phyloP scores from a whole-genome alignment of 768 basidiomycete species.

The Leccinum boreale region DNA sequence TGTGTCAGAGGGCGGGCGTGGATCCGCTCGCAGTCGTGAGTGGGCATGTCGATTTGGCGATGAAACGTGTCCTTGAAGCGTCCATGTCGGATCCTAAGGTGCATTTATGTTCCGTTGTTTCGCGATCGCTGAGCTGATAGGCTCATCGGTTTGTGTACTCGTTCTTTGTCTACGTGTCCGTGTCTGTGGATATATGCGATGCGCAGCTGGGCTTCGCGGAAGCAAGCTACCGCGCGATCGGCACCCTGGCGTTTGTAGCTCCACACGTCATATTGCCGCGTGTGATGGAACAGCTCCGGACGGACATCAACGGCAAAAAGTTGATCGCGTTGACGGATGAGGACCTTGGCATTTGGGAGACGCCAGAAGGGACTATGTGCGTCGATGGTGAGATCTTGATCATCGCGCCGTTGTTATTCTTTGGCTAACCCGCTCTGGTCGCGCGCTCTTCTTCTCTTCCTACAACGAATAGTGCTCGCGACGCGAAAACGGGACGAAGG shows the following conservation, averaged over 20 bases:
- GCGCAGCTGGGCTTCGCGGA: conserved; percentile 49
- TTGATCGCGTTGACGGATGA: conserved; percentile 63
- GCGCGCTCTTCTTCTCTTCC: neutral
- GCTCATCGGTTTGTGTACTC: neutral
- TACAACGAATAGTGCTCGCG: conserved; percentile 51
- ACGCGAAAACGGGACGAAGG: conserved; percentile 50
- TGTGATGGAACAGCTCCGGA: conserved; percentile 61
- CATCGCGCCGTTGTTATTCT: neutral
- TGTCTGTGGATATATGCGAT: neutral
- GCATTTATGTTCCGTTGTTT: neutral
- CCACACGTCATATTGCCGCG: conserved; percentile 65
- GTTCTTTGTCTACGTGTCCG: too few relatives aligned
- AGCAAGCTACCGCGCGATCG: conserved; percentile 71
- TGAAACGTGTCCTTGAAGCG: conserved; percentile 49
- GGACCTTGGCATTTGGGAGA: conserved; percentile 83
- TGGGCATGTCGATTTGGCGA: conserved; percentile 45
- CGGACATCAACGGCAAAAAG: conserved; percentile 59
- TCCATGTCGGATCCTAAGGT: conserved; percentile 50
- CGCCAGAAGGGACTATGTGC: conserved; percentile 76
- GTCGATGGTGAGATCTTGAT: conserved; percentile 60
- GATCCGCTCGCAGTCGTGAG: conserved; percentile 67
- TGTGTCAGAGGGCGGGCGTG: conserved; percentile 63
- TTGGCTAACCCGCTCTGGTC: neutral
- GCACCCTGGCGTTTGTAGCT: conserved; percentile 78
- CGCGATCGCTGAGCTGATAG: neutral